A percentile compares a stretch with the other conserved stretches of the same genome.
Conservation (phyloP, 31 red algal species). For the Asparagopsis taxiformis region DNA sequence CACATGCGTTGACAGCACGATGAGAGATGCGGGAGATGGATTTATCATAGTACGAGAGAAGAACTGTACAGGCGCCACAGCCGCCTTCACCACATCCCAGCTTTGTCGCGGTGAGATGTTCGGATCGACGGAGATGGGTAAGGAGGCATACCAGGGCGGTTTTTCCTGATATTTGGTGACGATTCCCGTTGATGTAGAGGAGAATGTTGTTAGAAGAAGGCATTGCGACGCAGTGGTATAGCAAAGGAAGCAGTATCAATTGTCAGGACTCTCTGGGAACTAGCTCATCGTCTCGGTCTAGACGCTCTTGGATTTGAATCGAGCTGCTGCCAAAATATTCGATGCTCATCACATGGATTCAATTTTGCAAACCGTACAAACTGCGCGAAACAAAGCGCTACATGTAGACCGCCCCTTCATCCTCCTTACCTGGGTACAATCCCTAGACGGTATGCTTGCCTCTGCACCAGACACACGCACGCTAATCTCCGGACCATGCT, state of each 20-base stretch:
- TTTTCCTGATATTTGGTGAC: slow-evolving; percentile 15
- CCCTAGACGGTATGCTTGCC: slow-evolving; percentile 72
- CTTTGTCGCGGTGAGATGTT: slow-evolving; percentile 75
- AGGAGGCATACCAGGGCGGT: slow-evolving; percentile 40
- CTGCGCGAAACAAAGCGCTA: not conserved
- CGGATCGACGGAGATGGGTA: slow-evolving; percentile 30
- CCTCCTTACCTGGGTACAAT: slow-evolving; percentile 82
- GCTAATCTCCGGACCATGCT: slow-evolving; percentile 39
- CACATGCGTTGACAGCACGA: slow-evolving; percentile 72
- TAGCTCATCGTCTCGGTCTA: too few relatives aligned
- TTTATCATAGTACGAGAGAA: slow-evolving; percentile 77
- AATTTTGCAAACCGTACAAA: too few relatives aligned
- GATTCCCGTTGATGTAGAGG: slow-evolving; percentile 59
- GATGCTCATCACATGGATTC: too few relatives aligned
- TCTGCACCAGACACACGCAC: slow-evolving; percentile 22
- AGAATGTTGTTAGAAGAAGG: slow-evolving; percentile 9
- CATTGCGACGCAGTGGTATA: slow-evolving; percentile 3
- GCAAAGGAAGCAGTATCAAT: slow-evolving; percentile 40
- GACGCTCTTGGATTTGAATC: too few relatives aligned
- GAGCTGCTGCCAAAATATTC: too few relatives aligned
- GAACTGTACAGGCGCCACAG: too few relatives aligned
- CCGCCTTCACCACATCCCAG: slow-evolving; percentile 89
- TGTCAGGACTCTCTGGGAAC: too few relatives aligned
- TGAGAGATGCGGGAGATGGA: slow-evolving; percentile 29
- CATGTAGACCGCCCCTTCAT: slow-evolving; percentile 44